Evolutionary conservation across 2,329 filamentous ascomycete species (phyloP).

Genomic region (Ramularia collo-cygni): DNA sequence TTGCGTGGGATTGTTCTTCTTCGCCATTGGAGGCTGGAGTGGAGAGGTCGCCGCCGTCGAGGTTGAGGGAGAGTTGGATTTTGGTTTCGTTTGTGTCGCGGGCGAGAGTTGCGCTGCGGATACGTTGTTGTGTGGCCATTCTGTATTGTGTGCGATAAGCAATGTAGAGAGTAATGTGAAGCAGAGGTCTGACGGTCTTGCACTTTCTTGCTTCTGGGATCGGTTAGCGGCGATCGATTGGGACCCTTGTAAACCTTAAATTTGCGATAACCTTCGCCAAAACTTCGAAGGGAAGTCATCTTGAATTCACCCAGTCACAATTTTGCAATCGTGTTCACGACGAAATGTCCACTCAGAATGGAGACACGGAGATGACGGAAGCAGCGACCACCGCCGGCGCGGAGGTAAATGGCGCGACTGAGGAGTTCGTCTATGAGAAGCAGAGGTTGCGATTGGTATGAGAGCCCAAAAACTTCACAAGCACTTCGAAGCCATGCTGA

Average conservation of each 20-base stretch:
- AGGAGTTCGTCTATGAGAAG: slow-evolving; percentile 32
- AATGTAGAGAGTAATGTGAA: too few species aligned
- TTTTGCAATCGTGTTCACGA: background rate
- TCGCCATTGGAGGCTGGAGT: slow-evolving; percentile 53
- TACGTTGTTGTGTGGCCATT: slow-evolving; percentile 26
- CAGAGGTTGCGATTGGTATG: slow-evolving; percentile 40
- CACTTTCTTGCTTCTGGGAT: background rate
- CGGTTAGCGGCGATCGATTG: slow-evolving; percentile 1
- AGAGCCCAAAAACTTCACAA: slow-evolving; percentile 1
- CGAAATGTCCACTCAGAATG: slow-evolving; percentile 18
- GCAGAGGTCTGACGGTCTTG: background rate
- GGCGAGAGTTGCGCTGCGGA: slow-evolving; percentile 68
- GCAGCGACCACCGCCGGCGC: slow-evolving; percentile 36
- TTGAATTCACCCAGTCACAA: background rate
- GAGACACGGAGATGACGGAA: slow-evolving; percentile 33
- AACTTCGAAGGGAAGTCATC: background rate
- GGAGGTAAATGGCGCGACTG: slow-evolving; percentile 33
- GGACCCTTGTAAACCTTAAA: slow-evolving; percentile 9
- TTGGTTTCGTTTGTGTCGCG: slow-evolving; percentile 98
- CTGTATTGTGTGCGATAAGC: too few species aligned
- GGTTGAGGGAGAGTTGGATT: slow-evolving; percentile 84
- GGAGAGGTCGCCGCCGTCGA: slow-evolving; percentile 70
- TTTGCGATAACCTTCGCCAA: background rate
- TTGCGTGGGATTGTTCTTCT: slow-evolving; percentile 57
- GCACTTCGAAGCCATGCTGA: too few species aligned